Evolutionary conservation across 164 flowering plant species (phyloP), one percentile per base, ranked within the genome.

Genomic region (Buxus sempervirens): DNA sequence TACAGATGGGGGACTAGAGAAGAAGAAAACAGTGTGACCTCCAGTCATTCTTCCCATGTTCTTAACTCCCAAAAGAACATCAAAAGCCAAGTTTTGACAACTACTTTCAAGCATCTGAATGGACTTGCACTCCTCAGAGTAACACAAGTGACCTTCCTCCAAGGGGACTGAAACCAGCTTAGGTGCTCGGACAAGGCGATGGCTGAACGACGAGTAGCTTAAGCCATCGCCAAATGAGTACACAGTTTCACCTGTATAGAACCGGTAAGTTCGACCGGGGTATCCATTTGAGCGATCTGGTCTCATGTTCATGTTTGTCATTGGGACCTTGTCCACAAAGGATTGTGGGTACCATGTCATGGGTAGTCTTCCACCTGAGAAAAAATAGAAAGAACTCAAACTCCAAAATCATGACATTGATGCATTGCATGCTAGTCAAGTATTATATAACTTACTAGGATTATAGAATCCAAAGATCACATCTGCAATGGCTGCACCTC

Each of bases 271-370:
- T 57, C 99, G 68, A 5, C 99, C 99, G 0, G 99, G 97, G 77
- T 90, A 92, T 12, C 97, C 97, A 0, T 77, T 92, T 4, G 85
- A 63, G 0, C 91, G 84, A 68, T 92, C 86, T 0, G 97, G 84
- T 69, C 99, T 89, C 99, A 96, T 96, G 82, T 86, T 86, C 99
- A 96, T 96, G 82, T 87, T 84, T 26, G 96, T 90, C 98, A 96
- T 96, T 9, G 90, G 85, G 18, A 96, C 89, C 62, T 85, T 93
- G 26, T 90, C 93, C 21, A 65, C 95, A 48, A 82, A 96, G 13
- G 84, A 77, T 68, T 96, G 90, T 0, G 98, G 98, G 70, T 93
- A 96, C 99, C 99, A 96, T 59, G 99, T 88, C 90, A 92, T 88
- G 24, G 99, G 99, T 56, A 96, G 77, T 76, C 92, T 84, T 72